Base-by-base conservation (phyloP, 257 asterid species). In the Fraxinus americana region DNA sequence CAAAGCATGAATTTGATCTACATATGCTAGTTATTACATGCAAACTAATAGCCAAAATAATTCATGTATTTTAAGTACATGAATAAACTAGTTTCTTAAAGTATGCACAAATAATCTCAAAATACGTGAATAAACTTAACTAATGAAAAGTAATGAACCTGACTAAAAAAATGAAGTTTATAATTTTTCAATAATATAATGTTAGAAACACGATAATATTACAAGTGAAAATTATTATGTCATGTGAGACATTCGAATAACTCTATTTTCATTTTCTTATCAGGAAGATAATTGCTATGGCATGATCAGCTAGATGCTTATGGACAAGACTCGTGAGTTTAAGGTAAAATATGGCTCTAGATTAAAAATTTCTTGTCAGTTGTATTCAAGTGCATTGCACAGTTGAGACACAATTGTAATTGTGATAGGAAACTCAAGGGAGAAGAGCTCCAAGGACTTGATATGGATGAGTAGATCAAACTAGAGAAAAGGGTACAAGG, bases 391-490 rank as follows among this genome's bases (percentile, higher is more conserved):
- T 61, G 2, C 30, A 7, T 23, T 5, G 66, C 43, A 27, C n/a
- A 4, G 25, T 27, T 11, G 48, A 13, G 2, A 21, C 41, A 1
- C 21, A 63, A 11, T 39, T 9, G 67, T 67, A 48, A 48, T 48
- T 48, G 7, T 48, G 32, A 13, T 63, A 90, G 96, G 89, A 91
- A 82, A 73, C 92, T 94, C 2, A 82, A 76, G 63, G 98, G 96
- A 80, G 95, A 94, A 83, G 97, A 89, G 78, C 87, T 92, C 57
- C 85, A 88, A 81, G 97, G 83, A 35, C 97, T 94, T 71, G 80
- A 83, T 29, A 21, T 92, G 83, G 88, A 85, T 61, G 97, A 89
- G 21, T 75, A 90, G 86, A 80, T 85, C 52, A 94, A 76, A 85
- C 89, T 94, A 9, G 98, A 94, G 86, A 94, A 82, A 81, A 7